Conservation (phyloP, 805 yeast species). For the Nakazawaea ernobii region DNA sequence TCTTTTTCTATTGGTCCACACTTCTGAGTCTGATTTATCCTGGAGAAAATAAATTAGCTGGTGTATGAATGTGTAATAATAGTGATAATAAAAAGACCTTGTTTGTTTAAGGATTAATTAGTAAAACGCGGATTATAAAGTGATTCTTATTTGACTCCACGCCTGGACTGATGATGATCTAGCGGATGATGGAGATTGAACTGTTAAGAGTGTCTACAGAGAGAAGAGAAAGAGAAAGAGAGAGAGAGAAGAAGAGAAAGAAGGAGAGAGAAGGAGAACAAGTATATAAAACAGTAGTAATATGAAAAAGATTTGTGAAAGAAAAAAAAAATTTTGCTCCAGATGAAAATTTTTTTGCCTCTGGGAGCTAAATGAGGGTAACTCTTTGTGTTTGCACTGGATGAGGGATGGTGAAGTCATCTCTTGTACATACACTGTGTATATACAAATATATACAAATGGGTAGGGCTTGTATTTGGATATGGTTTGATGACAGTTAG, state of each 20-base stretch:
- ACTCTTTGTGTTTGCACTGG: slow-evolving; percentile 8
- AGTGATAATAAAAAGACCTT: too few species aligned
- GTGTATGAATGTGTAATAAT: not conserved
- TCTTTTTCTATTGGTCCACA: not conserved
- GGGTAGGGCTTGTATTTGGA: not conserved
- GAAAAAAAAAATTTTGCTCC: slow-evolving; percentile 7
- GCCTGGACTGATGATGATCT: not conserved
- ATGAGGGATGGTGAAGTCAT: slow-evolving; percentile 8
- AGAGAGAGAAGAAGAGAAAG: slow-evolving; percentile 9
- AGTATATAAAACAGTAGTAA: not conserved
- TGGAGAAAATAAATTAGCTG: slow-evolving; percentile 7
- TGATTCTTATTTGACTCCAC: not conserved
- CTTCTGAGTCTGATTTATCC: slow-evolving; percentile 3
- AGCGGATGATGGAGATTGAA: slow-evolving; percentile 4
- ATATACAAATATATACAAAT: not conserved
- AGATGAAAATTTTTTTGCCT: not conserved
- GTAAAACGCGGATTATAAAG: not conserved
- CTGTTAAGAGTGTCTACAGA: slow-evolving; percentile 6
- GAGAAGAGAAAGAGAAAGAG: slow-evolving; percentile 2
- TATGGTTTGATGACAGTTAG: too few species aligned
- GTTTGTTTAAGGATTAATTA: not conserved
- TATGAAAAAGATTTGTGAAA: slow-evolving; percentile 4
- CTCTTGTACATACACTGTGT: not conserved
- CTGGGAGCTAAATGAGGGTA: slow-evolving; percentile 12
- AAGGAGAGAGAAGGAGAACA: slow-evolving; percentile 3